Evolutionary conservation across 2,329 filamentous ascomycete species (phyloP).

Genomic region (Apiospora koreana): DNA sequence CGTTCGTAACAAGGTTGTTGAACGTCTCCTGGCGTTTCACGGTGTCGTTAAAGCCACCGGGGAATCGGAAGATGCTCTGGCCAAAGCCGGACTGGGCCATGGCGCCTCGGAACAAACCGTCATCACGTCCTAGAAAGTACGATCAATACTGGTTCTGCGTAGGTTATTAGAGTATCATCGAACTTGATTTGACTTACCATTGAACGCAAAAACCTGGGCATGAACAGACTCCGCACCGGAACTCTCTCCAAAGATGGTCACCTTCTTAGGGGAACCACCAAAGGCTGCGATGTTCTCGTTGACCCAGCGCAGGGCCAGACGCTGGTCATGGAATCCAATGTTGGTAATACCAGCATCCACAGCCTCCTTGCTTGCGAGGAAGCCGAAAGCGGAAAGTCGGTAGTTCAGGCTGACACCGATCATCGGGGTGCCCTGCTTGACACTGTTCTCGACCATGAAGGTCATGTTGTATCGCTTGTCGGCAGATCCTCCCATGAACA

Average conservation of each 20-base stretch:
- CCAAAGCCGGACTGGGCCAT: slow-evolving; percentile 45
- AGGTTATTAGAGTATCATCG: not conserved
- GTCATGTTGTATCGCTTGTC: slow-evolving; percentile 60
- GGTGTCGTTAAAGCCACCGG: slow-evolving; percentile 32
- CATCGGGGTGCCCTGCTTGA: slow-evolving; percentile 45
- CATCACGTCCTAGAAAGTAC: slow-evolving; percentile 29
- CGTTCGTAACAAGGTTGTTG: slow-evolving; percentile 29
- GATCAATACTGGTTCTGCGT: not conserved
- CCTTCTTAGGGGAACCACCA: slow-evolving; percentile 39
- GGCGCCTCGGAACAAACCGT: slow-evolving; percentile 22
- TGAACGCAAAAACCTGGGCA: slow-evolving; percentile 45
- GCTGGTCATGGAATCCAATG: slow-evolving; percentile 47
- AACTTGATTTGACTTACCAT: slow-evolving; percentile 19
- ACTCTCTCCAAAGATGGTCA: slow-evolving; percentile 48
- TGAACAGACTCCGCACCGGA: slow-evolving; percentile 46
- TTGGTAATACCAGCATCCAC: slow-evolving; percentile 44
- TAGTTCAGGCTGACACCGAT: slow-evolving; percentile 51
- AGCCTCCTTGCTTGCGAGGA: slow-evolving; percentile 42
- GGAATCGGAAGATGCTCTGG: slow-evolving; percentile 29
- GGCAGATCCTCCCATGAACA: slow-evolving; percentile 26
- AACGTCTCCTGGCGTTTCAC: slow-evolving; percentile 28
- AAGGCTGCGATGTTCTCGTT: slow-evolving; percentile 35
- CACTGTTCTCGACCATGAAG: slow-evolving; percentile 53
- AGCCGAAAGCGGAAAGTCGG: slow-evolving; percentile 48
- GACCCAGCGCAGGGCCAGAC: slow-evolving; percentile 45